Base-by-base conservation (phyloP, 139 green algal genomes). In the Dunaliella primolecta region DNA sequence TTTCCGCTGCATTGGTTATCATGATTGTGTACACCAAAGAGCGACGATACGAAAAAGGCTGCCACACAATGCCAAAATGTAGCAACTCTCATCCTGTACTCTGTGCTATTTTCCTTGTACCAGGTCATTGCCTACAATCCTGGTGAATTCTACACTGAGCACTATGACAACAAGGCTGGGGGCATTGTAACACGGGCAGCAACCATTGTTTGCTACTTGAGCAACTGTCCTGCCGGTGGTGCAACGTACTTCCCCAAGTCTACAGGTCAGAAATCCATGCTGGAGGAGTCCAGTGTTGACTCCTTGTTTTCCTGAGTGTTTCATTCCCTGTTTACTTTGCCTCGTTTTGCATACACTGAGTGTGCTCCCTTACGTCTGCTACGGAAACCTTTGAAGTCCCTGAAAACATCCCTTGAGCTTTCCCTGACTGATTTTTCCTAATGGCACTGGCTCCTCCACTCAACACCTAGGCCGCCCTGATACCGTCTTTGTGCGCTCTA, bases 91-190 rank as follows among this genome's bases (percentile, higher is more conserved):
- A n/a, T n/a, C n/a, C n/a, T n/a, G n/a, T n/a, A n/a, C n/a, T n/a
- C n/a, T n/a, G n/a, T n/a, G n/a, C n/a, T n/a, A n/a, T n/a, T n/a
- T n/a, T n/a, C n/a, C n/a, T n/a, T n/a, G n/a, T n/a, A n/a, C n/a
- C 75, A 38, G 75, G 11, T 80, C n/a, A 2, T 30, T 37, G n/a
- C 75, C n/a, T 33, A 80, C 75, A 80, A 21, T 2, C 30, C 30
- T 24, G 32, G 31, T 15, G 86, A 92, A 35, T 92, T 90, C 35
- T 94, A 94, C 55, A 75, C 82, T 0, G 83, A 93, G 81, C 93
- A 96, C 81, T 94, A 94, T 70, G 93, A 96, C 90, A 95, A 96
- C 90, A 89, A 90, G 30, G 90, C 89, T 3, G 93, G 92, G 0
- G 81, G 86, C 7, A 46, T 84, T 2, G 83, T 92, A 23, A 88